Evolutionary conservation across 2,329 filamentous ascomycete species (phyloP), one percentile per base, ranked within the genome.

Genomic region (Microcyclospora pomicola): DNA sequence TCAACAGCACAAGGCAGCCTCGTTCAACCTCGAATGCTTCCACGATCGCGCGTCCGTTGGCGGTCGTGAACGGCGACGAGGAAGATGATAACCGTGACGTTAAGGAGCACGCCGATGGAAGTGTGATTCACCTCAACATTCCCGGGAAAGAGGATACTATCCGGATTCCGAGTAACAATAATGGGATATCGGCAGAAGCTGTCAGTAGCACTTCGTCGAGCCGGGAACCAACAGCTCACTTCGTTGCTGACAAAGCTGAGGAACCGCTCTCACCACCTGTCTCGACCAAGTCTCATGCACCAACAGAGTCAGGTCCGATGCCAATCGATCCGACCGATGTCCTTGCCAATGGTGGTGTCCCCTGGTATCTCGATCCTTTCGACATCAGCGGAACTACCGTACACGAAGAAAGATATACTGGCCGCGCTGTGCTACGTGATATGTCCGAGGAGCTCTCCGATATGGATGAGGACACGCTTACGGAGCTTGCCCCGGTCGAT

Each of bases 401-500:
- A 9, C 68, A 82, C 39, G 80, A 80, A 46, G 82, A 88, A 59
- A 71, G 76, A 37, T 84, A 78, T 68, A 76, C 73, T 0, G 82
- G 79, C 2, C 71, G 78, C 27, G 81, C 87, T 39, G 75, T 81
- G n/a, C 64, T 75, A 47, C 68, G 75, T 24, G 73, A 69, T 11
- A 77, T 88, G 59, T 92, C 83, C 51, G 87, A 94, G 59, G 53
- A 56, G 38, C 69, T 95, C 15, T 92, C 82, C 40, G 88, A 95
- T 54, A 77, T 95, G 56, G 87, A 93, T 50, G 87, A 95, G 47
- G 86, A 92, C 36, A 84, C 88, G 61, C 67, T 94, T 41, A 78
- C 82, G 51, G 83, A 80, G 35, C 48, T 59, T 41, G 51, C 43
- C 15, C 35, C 37, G 10, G 43, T 30, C 29, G 42, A 44, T 33